Evolutionary conservation across 2,329 filamentous ascomycete genomes (phyloP), one percentile per base, ranked within the genome.

Genomic region (Calonectria honghensis): DNA sequence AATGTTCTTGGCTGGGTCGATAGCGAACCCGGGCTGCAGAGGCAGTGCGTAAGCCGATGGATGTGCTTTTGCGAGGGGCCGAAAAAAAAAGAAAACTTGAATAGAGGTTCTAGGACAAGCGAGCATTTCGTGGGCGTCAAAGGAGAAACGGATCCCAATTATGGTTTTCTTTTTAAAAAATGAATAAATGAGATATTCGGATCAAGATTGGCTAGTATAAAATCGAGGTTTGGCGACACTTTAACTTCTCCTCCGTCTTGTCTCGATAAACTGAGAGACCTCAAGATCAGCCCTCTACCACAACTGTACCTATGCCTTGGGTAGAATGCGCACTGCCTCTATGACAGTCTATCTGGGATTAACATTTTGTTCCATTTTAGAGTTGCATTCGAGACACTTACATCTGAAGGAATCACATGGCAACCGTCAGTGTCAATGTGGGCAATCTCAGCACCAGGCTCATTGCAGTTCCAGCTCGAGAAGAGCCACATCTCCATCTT

Each of bases 401-500:
- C 57, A 61, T 39, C n/a, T 16, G 57, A 61, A 24, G 57, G 57
- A 61, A 61, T 61, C 10, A 61, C 57, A 18, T 61, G 57, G 32
- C 57, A 61, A 14, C 57, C 57, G 6, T 61, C 57, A 5, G n/a
- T 37, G 35, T 61, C 57, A 29, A 61, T 61, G 11, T 61, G n/a
- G n/a, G 57, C 35, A 18, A 61, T 14, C 35, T 27, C 10, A n/a
- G 57, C 57, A 27, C 35, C 57, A 10, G 32, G n/a, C 51, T 54
- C 51, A 11, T 37, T 61, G 35, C 57, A 61, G 57, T 61, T 37
- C 57, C 57, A 61, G 57, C n/a, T 61, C 0, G 57, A 61, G 35
- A 39, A 61, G 57, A 61, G 57, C 57, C 57, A 61, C 57, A 61
- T 61, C n/a, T 61, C 32, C 57, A 61, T 61, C n/a, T 61, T 61